A percentile compares a stretch with the other conserved stretches of the same genome.
phyloP scores from a whole-genome alignment of 345 rosid species.

The Brassica cretica region DNA sequence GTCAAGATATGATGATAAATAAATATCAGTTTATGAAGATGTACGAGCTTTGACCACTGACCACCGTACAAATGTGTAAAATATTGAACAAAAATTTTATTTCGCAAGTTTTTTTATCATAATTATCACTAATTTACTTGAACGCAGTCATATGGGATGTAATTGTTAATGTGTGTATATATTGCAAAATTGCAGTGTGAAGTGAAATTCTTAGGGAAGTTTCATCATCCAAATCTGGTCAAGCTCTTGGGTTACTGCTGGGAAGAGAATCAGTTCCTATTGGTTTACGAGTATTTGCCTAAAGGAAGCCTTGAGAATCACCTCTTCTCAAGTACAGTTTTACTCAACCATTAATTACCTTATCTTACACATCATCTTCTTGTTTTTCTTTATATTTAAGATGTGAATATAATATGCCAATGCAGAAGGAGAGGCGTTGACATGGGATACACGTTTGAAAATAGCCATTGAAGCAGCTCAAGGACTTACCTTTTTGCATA shows the following conservation, averaged over 20 bases:
- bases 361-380: not conserved
- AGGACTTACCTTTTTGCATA: conserved; percentile 74
- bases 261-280: conserved; percentile 68
- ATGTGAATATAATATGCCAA: not conserved
- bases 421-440: conserved; percentile 59
- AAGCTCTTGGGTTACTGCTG: conserved; percentile 80
- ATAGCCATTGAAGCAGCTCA: conserved; percentile 79
- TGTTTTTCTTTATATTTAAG: not conserved
- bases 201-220: conserved; percentile 75
- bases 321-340: conserved; percentile 62
- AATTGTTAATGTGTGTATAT: not conserved
- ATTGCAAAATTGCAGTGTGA: conserved; percentile 56
- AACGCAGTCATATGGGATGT: not conserved
- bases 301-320: conserved; percentile 81
- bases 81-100: not conserved
- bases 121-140: not conserved
- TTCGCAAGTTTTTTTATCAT: not conserved
- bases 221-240: conserved; percentile 80
- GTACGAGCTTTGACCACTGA: conserved; percentile 15
- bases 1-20: not conserved
- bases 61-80: conserved; percentile 1
- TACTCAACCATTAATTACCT: not conserved
- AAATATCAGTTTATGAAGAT: not conserved
- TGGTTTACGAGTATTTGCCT: conserved; percentile 73
- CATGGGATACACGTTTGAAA: conserved; percentile 64